phyloP scores from a whole-genome alignment of 495 filamentous ascomycete species.

The Aspergillus sparsus region DNA sequence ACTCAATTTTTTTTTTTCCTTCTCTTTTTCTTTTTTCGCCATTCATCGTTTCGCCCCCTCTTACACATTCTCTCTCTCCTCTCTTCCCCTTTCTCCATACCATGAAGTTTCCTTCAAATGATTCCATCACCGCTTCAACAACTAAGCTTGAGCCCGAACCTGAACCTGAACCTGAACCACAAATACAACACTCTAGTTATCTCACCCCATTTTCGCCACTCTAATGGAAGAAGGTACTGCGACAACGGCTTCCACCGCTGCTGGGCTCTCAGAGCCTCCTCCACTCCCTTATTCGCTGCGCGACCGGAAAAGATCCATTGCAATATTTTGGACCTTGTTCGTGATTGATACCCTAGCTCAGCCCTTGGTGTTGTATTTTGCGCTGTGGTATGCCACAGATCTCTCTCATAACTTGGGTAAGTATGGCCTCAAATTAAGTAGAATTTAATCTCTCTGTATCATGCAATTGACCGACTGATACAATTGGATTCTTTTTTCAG shows the following conservation, averaged over 20 bases:
- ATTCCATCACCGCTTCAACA: conserved; percentile 6
- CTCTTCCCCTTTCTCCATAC: background rate
- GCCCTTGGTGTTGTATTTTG: conserved; percentile 59
- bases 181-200: background rate
- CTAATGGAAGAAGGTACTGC: conserved; percentile 41
- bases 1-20: background rate
- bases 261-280: conserved; percentile 43
- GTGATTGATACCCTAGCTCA: conserved; percentile 54
- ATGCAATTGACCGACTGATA: background rate
- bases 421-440: conserved; percentile 16
- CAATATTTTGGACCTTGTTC: conserved; percentile 60
- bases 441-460: no score
- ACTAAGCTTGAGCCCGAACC: background rate
- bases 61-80: background rate
- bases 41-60: background rate
- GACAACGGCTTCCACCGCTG: background rate
- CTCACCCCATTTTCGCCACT: conserved; percentile 6
- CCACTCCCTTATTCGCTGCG: conserved; percentile 58
- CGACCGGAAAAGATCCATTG: conserved; percentile 55
- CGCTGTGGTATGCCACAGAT: conserved; percentile 55
- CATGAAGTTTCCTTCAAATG: background rate
- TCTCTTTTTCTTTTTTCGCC: background rate
- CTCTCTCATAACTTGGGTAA: conserved; percentile 57
- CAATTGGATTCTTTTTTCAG: conserved; percentile 23
- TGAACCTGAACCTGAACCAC: background rate